A percentile compares a stretch with the other conserved stretches of the same genome.
Conservation (phyloP, 2,329 filamentous ascomycete genomes). For the Trichoderma afroharzianum region DNA sequence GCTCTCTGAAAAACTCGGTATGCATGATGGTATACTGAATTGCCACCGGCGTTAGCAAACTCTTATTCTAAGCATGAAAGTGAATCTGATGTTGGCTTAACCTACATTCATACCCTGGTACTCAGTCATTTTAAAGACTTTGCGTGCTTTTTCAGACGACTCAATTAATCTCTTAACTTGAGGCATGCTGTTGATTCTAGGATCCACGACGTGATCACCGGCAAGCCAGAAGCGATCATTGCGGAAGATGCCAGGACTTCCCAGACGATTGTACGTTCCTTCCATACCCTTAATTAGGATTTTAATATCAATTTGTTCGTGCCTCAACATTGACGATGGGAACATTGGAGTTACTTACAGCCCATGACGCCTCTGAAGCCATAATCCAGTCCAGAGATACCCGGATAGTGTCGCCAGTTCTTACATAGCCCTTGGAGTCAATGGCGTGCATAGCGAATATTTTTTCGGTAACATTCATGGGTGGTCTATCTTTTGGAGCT, state of each 20-base stretch:
- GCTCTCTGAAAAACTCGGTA: slow-evolving; percentile 43
- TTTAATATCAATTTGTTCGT: neutral
- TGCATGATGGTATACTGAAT: slow-evolving; percentile 39
- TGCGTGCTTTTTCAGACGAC: slow-evolving; percentile 28
- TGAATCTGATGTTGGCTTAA: slow-evolving; percentile 29
- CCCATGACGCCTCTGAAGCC: slow-evolving; percentile 42
- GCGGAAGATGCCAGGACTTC: slow-evolving; percentile 42
- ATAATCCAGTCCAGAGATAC: slow-evolving; percentile 46
- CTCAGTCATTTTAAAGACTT: slow-evolving; percentile 13
- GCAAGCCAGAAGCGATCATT: slow-evolving; percentile 51
- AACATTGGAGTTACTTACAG: neutral
- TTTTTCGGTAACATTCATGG: slow-evolving; percentile 44
- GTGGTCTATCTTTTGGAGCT: slow-evolving; percentile 19
- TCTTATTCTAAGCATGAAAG: neutral
- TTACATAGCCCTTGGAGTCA: slow-evolving; percentile 30
- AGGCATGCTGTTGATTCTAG: slow-evolving; percentile 36
- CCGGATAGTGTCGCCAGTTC: slow-evolving; percentile 38
- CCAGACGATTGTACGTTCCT: slow-evolving; percentile 37
- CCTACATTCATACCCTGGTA: slow-evolving; percentile 31
- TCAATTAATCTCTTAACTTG: slow-evolving; percentile 36
- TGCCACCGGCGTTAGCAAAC: neutral
- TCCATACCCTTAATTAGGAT: slow-evolving; percentile 33
- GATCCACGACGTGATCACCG: slow-evolving; percentile 47
- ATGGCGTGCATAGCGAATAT: slow-evolving; percentile 44
- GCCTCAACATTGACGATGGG: neutral